Evolutionary conservation across 179 eudicot genomes (phyloP).

Genomic region (Monotropa hypopitys): DNA sequence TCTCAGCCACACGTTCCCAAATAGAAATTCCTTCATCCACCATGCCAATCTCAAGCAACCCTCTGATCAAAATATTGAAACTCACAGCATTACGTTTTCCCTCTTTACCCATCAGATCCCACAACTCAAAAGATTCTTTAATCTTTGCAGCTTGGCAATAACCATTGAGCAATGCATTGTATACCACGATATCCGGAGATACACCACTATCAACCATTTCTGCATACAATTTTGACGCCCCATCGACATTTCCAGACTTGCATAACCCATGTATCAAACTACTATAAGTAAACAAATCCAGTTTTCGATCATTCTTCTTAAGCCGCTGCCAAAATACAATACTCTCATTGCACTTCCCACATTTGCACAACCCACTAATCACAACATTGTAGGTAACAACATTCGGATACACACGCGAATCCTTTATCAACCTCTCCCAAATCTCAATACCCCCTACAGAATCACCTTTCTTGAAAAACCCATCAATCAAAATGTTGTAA

Average conservation of each 20-base stretch:
- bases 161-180: conserved; percentile 66
- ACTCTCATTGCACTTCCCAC: conserved; percentile 42
- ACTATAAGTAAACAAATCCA: conserved; percentile 63
- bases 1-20: conserved; percentile 42
- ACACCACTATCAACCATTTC: conserved; percentile 47
- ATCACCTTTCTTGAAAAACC: conserved; percentile 47
- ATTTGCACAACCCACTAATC: conserved; percentile 64
- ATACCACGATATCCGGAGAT: conserved; percentile 44
- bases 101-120: conserved; percentile 53
- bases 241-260: conserved; percentile 47
- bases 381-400: conserved; percentile 60
- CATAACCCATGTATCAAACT: conserved; percentile 61
- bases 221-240: conserved; percentile 39
- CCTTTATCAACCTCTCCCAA: conserved; percentile 46
- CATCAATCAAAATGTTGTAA: conserved; percentile 69
- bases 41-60: conserved; percentile 47
- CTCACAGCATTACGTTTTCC: conserved; percentile 36
- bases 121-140: conserved; percentile 34
- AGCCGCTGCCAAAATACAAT: conserved; percentile 52
- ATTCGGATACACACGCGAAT: conserved; percentile 41
- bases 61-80: conserved; percentile 53
- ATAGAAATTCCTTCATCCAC: conserved; percentile 47
- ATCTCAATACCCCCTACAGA: conserved; percentile 30
- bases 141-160: conserved; percentile 47
- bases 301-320: conserved; percentile 43